Evolutionary conservation across 176 grass and related monocot species (phyloP).

Genomic region (Aegilops tauschii): DNA sequence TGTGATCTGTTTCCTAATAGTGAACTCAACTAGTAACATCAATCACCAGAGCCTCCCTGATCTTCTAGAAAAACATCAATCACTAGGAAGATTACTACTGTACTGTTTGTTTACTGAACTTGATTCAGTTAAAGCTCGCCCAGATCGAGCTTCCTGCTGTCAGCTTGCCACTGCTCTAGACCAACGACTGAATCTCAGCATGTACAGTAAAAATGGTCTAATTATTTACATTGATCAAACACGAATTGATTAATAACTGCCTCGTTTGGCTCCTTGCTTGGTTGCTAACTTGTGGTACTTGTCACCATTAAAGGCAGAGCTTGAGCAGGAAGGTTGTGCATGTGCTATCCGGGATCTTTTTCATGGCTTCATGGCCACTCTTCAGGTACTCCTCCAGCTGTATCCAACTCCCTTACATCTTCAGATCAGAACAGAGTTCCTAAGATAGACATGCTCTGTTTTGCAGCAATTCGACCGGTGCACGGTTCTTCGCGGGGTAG

Average conservation of each 20-base stretch:
- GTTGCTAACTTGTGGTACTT: constrained; percentile 17
- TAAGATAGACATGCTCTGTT: not conserved
- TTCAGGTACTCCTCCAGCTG: constrained; percentile 52
- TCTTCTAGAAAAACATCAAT: too few species aligned
- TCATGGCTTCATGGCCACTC: constrained; percentile 87
- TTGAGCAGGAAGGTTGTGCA: constrained; percentile 94
- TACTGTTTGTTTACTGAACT: not conserved
- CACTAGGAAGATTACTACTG: not conserved
- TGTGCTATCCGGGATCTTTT: constrained; percentile 79
- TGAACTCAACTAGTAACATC: too few species aligned
- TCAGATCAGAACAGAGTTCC: not conserved
- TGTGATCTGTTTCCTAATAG: too few species aligned
- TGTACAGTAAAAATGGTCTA: too few species aligned
- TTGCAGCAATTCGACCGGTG: constrained; percentile 54
- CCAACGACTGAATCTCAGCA: not conserved
- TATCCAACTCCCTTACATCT: too few species aligned
- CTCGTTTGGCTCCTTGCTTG: not conserved
- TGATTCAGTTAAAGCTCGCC: not conserved
- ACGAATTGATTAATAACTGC: too few species aligned
- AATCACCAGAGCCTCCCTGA: too few species aligned
- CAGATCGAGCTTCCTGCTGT: not conserved
- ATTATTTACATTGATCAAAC: not conserved
- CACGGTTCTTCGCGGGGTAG: constrained; percentile 75
- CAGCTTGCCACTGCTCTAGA: not conserved
- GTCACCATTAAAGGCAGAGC: constrained; percentile 43